These are phyloP conservation scores for Hypoxylon sp. DNA, from an alignment of 2,329 filamentous ascomycete genomes.

Conservation along the genomic window DNA sequence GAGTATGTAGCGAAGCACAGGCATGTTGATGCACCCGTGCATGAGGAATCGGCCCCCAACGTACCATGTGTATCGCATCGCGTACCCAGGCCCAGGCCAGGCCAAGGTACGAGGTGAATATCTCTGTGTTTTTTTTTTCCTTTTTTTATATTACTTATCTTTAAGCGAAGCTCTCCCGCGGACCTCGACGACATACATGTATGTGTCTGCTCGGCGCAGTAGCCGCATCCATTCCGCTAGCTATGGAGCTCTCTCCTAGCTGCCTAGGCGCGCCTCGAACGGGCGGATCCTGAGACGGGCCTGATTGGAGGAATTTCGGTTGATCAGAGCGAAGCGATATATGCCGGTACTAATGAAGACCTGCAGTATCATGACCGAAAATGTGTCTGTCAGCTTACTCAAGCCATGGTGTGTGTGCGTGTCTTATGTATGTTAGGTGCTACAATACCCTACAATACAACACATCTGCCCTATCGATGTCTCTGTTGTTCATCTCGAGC, in stretches of 20 bases:
- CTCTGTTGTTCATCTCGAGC: background rate
- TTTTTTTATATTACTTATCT: background rate
- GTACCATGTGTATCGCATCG: background rate
- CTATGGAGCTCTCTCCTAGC: conserved; percentile 20
- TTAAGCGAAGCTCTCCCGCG: conserved; percentile 23
- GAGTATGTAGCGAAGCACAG: background rate
- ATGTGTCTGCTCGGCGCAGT: conserved; percentile 35
- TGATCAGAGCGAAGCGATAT: conserved; percentile 41
- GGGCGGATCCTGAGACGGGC: background rate
- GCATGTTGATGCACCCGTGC: background rate
- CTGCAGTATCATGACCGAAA: conserved; percentile 32
- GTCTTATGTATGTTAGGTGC: conserved; percentile 9
- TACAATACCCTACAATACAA: conserved; percentile 12
- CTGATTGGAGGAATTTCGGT: conserved; percentile 41
- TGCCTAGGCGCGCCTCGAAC: conserved; percentile 4
- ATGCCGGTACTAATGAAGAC: conserved; percentile 42
- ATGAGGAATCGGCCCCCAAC: conserved; percentile 11
- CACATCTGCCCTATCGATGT: conserved; percentile 10
- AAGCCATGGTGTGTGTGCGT: conserved; percentile 25
- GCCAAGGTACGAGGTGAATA: background rate
- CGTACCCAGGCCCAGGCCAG: too few relatives aligned
- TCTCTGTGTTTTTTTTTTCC: background rate
- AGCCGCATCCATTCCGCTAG: conserved; percentile 36
- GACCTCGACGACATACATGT: too few relatives aligned
- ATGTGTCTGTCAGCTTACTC: conserved; percentile 34